phyloP scores from a whole-genome alignment of 2,329 filamentous ascomycete species.

The Elsinoe fawcettii region DNA sequence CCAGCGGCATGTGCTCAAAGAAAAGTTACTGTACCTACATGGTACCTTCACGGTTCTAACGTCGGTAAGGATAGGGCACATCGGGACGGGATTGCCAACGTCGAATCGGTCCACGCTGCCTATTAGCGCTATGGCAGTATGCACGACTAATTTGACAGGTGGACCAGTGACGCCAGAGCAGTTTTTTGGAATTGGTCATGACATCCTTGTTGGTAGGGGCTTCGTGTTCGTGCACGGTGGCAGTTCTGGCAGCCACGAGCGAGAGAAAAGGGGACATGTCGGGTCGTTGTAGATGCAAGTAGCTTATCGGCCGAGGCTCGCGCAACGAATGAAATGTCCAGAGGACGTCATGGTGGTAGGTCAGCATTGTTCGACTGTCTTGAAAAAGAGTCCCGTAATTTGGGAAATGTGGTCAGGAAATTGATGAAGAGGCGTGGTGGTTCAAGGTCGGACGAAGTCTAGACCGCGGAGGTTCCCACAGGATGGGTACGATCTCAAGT shows the following conservation, averaged over 20 bases:
- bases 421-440: constrained; percentile 6
- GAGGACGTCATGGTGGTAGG: background rate
- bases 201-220: background rate
- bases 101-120: background rate
- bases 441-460: background rate
- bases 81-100: constrained; percentile 7
- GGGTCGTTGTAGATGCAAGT: constrained; percentile 1
- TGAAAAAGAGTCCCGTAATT: background rate
- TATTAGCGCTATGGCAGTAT: background rate
- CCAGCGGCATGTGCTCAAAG: background rate
- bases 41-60: background rate
- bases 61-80: background rate
- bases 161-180: constrained; percentile 7
- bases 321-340: background rate
- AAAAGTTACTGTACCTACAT: constrained; percentile 7
- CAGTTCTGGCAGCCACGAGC: constrained; percentile 11
- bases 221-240: background rate
- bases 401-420: background rate
- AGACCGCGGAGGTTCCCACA: background rate
- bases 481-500: background rate
- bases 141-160: constrained; percentile 13
- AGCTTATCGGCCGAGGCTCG: background rate
- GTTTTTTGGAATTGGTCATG: constrained; percentile 11
- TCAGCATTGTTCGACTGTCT: background rate
- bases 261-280: background rate